Evolutionary conservation across 768 basidiomycete genomes (phyloP).

Genomic region (Pleurotus ostreatus): DNA sequence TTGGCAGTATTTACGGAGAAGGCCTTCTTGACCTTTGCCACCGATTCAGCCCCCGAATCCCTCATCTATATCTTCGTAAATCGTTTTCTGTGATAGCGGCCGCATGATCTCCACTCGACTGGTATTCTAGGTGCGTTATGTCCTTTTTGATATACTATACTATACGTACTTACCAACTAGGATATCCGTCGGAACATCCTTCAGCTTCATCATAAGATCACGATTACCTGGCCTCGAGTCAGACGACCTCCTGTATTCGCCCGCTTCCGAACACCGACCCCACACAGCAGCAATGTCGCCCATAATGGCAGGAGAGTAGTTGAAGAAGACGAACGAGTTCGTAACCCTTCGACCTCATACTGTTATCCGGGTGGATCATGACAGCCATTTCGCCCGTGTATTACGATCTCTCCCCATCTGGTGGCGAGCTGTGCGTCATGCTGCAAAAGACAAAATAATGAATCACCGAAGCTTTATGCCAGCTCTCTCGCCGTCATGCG

Average conservation of each 20-base stretch:
- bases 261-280: conserved; percentile 6
- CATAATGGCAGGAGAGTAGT: background rate
- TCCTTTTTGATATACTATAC: background rate
- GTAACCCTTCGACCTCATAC: background rate
- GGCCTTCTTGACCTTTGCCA: no score
- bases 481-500: background rate
- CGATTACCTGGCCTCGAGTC: conserved; percentile 3
- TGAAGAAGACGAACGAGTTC: background rate
- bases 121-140: background rate
- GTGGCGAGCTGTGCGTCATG: no score
- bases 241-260: conserved; percentile 2
- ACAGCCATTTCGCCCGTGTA: background rate
- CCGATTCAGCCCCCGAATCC: no score
- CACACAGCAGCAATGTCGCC: background rate
- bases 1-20: background rate
- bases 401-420: no score
- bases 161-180: background rate
- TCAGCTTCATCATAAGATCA: background rate
- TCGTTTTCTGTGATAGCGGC: no score
- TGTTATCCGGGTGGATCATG: conserved; percentile 6
- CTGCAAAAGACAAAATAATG: no score
- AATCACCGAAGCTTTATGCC: background rate
- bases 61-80: no score
- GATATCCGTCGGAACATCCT: background rate
- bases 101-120: no score